Base-by-base conservation (phyloP, 805 yeast species). In the Candida oleophila region DNA sequence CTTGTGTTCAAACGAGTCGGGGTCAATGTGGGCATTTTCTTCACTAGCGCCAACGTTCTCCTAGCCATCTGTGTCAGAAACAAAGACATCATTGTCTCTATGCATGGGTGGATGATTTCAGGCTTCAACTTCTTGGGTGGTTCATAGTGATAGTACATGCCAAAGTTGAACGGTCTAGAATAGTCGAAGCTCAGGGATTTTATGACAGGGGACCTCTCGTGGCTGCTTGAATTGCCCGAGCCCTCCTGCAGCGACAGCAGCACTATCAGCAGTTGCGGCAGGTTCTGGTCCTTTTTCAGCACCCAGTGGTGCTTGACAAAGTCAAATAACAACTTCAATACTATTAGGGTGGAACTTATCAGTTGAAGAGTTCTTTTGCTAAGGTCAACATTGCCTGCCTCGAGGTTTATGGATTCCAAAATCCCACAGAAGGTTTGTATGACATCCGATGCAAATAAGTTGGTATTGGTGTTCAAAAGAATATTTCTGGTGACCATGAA, bases 221-320 rank as follows among this genome's bases (percentile, higher is more conserved):
- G 53, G 19, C 51, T 48, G 28, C 41, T 38, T 15, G 41, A 11
- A 32, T 41, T 8, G 14, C n/a, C 3, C 44, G 35, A 34, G 35
- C 43, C 19, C 41, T 48, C 9, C 39, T 43, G 5, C 42, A 33
- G 21, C 9, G 18, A 22, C 42, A 38, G 33, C 33, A 15, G 30
- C 30, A 9, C n/a, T 42, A 42, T 22, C 38, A 16, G 44, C 44
- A 18, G 38, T 14, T 12, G 15, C 22, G 22, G 35, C 40, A 30
- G 36, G 16, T 16, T 35, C 33, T 20, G 46, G 33, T 18, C 42
- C 15, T 32, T 12, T 28, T 37, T 15, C 36, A 42, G 45, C 8
- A 57, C 55, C 76, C 75, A 71, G 47, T 53, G 54, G 14, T 44
- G 51, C 43, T 59, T 52, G 20, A 71, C 56, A 3, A 69, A 51